phyloP scores from a whole-genome alignment of 495 filamentous ascomycete species.

The Annulohypoxylon nitens region DNA sequence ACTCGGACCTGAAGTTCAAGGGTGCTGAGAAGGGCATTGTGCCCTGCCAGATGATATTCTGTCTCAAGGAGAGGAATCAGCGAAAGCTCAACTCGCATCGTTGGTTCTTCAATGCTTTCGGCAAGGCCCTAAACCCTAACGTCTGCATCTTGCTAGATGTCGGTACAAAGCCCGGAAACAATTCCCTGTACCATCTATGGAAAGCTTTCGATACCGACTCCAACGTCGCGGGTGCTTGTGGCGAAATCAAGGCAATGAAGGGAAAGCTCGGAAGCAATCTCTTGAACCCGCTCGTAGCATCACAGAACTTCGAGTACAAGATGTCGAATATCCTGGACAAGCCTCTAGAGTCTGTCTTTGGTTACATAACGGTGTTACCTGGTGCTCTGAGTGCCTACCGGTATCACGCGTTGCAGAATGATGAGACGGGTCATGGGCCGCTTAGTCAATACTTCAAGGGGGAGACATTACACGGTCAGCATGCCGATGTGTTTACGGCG shows the following conservation, averaged over 20 bases:
- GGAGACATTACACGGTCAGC: conserved; percentile 94
- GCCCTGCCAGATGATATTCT: conserved; percentile 99
- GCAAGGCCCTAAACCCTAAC: conserved; percentile 90
- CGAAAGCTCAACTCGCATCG: conserved; percentile 99
- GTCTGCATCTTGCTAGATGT: conserved; percentile 97
- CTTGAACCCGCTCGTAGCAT: conserved; percentile 93
- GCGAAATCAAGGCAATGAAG: conserved; percentile 97
- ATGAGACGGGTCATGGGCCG: conserved; percentile 93
- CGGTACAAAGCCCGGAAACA: conserved; percentile 88
- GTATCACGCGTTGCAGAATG: conserved; percentile 97
- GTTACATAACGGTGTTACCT: conserved; percentile 96
- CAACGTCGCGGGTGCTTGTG: conserved; percentile 94
- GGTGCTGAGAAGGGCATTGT: conserved; percentile 99
- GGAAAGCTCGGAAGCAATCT: conserved; percentile 85
- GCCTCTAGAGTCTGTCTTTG: conserved; percentile 95
- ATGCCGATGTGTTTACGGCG: conserved; percentile 98
- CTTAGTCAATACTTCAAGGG: conserved; percentile 99
- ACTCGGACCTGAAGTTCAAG: conserved; percentile 96
- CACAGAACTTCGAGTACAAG: conserved; percentile 99
- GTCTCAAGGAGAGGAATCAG: conserved; percentile 96
- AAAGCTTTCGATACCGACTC: conserved; percentile 99
- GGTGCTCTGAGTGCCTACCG: conserved; percentile 96
- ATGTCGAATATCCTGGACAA: conserved; percentile 99
- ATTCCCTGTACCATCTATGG: conserved; percentile 97
- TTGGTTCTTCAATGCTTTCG: conserved; percentile 99